These are phyloP conservation scores for Brasenia schreberi DNA, from an alignment of 164 flowering plant species.

Conservation along the genomic window DNA sequence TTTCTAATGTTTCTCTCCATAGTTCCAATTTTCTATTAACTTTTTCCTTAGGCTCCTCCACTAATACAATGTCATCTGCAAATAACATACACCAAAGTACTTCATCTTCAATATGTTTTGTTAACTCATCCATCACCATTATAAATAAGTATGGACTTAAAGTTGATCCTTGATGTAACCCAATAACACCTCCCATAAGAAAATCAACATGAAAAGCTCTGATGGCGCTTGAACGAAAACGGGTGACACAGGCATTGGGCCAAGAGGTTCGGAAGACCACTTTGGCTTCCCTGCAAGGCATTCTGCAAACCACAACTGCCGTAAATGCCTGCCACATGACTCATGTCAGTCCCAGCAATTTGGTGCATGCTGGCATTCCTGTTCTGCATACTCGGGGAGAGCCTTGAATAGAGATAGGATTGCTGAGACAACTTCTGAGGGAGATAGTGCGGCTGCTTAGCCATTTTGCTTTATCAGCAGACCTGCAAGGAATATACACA, in stretches of 20 bases:
- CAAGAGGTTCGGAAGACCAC: constrained; percentile 3
- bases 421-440: constrained; percentile 36
- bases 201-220: constrained; percentile 32
- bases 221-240: constrained; percentile 30
- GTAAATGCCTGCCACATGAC: constrained; percentile 12
- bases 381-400: constrained; percentile 28
- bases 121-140: no score
- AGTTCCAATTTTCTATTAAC: no score
- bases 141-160: no score
- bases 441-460: constrained; percentile 36
- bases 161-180: no score
- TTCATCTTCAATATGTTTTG: no score
- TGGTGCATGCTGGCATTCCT: constrained; percentile 15
- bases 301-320: constrained; percentile 26
- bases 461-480: constrained; percentile 23
- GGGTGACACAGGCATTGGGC: constrained; percentile 11
- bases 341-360: not conserved
- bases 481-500: not conserved
- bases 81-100: no score
- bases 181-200: constrained; percentile 39
- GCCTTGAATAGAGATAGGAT: constrained; percentile 29
- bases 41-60: no score
- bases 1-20: no score
- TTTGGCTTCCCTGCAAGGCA: constrained; percentile 12
- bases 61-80: no score